These are phyloP conservation scores for Globisporangium heterothallicum DNA, from an alignment of 352 stramenopile species.

Conservation along the genomic window DNA sequence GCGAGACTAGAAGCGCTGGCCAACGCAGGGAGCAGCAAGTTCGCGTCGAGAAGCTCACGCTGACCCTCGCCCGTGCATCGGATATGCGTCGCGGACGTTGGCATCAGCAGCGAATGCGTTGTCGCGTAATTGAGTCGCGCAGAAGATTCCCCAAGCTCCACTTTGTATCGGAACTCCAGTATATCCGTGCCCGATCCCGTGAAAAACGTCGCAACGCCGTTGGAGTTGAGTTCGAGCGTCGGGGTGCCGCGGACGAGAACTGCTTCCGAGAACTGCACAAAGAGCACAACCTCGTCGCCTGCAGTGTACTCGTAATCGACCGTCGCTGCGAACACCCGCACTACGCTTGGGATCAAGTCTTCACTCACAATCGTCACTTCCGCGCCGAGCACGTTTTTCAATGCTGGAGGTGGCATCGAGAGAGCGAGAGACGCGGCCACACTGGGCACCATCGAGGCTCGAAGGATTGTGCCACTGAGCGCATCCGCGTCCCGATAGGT, in stretches of 20 bases:
- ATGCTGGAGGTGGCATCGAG: slow-evolving; percentile 12
- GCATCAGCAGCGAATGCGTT: slow-evolving; percentile 22
- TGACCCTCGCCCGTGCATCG: not conserved
- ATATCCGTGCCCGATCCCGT: slow-evolving; percentile 35
- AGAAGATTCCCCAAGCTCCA: slow-evolving; percentile 36
- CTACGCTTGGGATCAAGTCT: slow-evolving; percentile 28
- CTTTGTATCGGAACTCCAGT: slow-evolving; percentile 65
- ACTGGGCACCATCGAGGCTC: slow-evolving; percentile 29
- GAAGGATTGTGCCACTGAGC: slow-evolving; percentile 36
- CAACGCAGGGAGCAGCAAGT: slow-evolving; percentile 33
- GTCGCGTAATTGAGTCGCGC: slow-evolving; percentile 54
- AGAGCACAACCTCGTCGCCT: slow-evolving; percentile 56
- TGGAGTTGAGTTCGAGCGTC: slow-evolving; percentile 64
- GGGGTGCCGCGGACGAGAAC: slow-evolving; percentile 50
- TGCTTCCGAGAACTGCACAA: slow-evolving; percentile 38
- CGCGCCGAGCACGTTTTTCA: slow-evolving; percentile 4
- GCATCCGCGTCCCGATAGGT: slow-evolving; percentile 24
- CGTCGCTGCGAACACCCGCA: slow-evolving; percentile 35
- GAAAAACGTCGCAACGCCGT: slow-evolving; percentile 42
- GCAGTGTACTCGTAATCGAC: slow-evolving; percentile 46
- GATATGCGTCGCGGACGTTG: slow-evolving; percentile 14
- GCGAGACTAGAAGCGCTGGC: slow-evolving; percentile 25
- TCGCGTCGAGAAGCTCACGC: slow-evolving; percentile 18
- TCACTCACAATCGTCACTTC: slow-evolving; percentile 30
- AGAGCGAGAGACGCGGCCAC: slow-evolving; percentile 27